Evolutionary conservation across 2,329 filamentous ascomycete species (phyloP).

Genomic region (Pestalotiopsis sp.): DNA sequence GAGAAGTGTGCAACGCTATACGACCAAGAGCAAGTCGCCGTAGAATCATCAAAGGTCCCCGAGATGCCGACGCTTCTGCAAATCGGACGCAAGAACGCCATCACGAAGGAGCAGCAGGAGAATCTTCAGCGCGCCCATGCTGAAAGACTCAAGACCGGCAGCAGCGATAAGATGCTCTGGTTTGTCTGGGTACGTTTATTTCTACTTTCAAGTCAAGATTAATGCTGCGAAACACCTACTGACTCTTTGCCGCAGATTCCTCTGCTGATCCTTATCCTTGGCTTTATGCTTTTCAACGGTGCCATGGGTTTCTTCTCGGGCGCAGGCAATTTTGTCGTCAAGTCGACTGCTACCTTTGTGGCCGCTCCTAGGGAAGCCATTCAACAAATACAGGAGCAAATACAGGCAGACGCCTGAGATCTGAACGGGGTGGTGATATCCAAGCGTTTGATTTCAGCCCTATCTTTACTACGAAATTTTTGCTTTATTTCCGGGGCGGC

Average conservation of each 20-base stretch:
- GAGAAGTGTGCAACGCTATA: constrained; percentile 57
- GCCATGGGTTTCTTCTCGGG: constrained; percentile 27
- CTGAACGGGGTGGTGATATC: background rate
- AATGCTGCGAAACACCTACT: background rate
- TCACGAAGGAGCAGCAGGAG: constrained; percentile 68
- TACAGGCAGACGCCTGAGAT: background rate
- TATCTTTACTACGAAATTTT: background rate
- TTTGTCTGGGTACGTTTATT: constrained; percentile 62
- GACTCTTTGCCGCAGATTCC: constrained; percentile 33
- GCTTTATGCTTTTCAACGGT: constrained; percentile 37
- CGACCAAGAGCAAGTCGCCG: constrained; percentile 43
- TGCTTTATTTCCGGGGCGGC: background rate
- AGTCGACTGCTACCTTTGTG: constrained; percentile 18
- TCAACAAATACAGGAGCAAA: constrained; percentile 16
- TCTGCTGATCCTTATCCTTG: constrained; percentile 36
- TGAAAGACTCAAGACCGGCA: constrained; percentile 63
- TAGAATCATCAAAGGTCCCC: constrained; percentile 29
- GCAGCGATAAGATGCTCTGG: constrained; percentile 67
- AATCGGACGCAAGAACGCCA: constrained; percentile 64
- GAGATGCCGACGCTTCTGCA: constrained; percentile 49
- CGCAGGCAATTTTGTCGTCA: constrained; percentile 17
- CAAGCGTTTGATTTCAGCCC: background rate
- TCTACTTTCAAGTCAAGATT: background rate
- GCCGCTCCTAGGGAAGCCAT: constrained; percentile 22
- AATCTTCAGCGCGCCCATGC: constrained; percentile 63